phyloP scores from a whole-genome alignment of 163 green algal species.

The Prototheca cutis region DNA sequence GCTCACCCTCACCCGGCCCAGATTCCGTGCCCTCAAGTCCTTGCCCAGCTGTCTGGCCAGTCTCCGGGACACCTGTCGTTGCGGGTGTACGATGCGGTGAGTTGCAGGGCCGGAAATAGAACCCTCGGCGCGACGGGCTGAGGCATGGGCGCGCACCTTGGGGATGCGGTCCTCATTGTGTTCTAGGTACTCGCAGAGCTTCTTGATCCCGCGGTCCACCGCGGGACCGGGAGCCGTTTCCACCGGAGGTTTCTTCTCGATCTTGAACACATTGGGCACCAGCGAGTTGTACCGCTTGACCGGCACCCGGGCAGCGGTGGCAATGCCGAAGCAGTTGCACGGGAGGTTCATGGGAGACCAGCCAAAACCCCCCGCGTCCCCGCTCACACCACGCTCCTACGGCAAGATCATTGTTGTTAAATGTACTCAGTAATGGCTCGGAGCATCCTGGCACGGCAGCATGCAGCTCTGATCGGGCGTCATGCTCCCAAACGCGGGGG shows the following conservation, averaged over 20 bases:
- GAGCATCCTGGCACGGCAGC: too few species aligned
- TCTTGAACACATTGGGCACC: conserved; percentile 49
- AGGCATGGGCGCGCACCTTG: conserved; percentile 36
- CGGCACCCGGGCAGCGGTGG: conserved; percentile 29
- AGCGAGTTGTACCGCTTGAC: conserved; percentile 64
- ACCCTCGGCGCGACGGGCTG: too few species aligned
- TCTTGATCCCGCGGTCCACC: conserved; percentile 41
- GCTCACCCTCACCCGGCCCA: conserved; percentile 41
- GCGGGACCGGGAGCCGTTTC: conserved; percentile 24
- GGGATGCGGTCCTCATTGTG: conserved; percentile 39
- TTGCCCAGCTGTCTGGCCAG: conserved; percentile 32
- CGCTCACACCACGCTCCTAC: too few species aligned
- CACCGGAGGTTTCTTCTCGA: conserved; percentile 17
- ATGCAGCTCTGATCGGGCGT: too few species aligned
- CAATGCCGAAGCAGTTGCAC: conserved; percentile 51
- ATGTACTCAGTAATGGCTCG: too few species aligned
- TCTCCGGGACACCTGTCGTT: conserved; percentile 43
- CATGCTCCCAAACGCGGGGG: too few species aligned
- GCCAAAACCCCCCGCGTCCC: too few species aligned
- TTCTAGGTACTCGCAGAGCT: conserved; percentile 51
- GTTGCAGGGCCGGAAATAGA: background rate
- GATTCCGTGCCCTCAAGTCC: conserved; percentile 21
- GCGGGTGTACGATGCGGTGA: too few species aligned
- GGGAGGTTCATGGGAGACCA: conserved; percentile 30
- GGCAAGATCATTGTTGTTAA: too few species aligned